These are phyloP conservation scores for Candida pseudoviswanathii DNA, from an alignment of 1,139 yeast species.

Conservation along the genomic window DNA sequence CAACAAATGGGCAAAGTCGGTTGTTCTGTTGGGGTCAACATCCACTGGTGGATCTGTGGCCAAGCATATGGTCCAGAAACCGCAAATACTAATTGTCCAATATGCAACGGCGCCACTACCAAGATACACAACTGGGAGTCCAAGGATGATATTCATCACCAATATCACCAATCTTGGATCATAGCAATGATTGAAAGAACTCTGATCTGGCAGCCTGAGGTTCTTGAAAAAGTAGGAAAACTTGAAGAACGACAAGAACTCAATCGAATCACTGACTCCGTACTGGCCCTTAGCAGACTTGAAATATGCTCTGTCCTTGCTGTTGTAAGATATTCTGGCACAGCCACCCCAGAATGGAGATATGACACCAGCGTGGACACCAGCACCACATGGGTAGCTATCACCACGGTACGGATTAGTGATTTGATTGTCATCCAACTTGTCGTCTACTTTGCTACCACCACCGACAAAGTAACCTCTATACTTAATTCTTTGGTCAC, in stretches of 20 bases:
- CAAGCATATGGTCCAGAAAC: slow-evolving; percentile 82
- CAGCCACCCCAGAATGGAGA: slow-evolving; percentile 83
- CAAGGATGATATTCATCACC: slow-evolving; percentile 57
- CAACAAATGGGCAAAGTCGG: slow-evolving; percentile 59
- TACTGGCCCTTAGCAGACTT: slow-evolving; percentile 47
- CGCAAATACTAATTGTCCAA: slow-evolving; percentile 66
- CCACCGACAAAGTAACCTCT: slow-evolving; percentile 80
- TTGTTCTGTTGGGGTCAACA: slow-evolving; percentile 55
- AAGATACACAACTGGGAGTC: slow-evolving; percentile 59
- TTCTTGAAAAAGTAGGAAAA: slow-evolving; percentile 63
- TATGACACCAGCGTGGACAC: slow-evolving; percentile 79
- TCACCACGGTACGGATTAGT: slow-evolving; percentile 81
- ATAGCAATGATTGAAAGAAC: slow-evolving; percentile 49
- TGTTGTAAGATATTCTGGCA: slow-evolving; percentile 58
- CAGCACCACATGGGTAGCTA: slow-evolving; percentile 88
- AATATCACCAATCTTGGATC: slow-evolving; percentile 69
- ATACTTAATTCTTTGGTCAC: slow-evolving; percentile 66
- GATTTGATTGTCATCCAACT: slow-evolving; percentile 25
- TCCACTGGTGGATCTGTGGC: slow-evolving; percentile 81
- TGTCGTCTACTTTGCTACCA: slow-evolving; percentile 35
- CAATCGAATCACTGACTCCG: slow-evolving; percentile 58
- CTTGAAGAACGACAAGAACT: slow-evolving; percentile 74
- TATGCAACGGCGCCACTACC: slow-evolving; percentile 57
- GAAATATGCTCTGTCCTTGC: slow-evolving; percentile 56
- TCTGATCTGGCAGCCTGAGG: slow-evolving; percentile 21